A percentile compares a stretch with the other conserved stretches of the same genome.
Evolutionary conservation across 805 yeast genomes (phyloP).

Genomic region (Kluyveromyces nonfermentans): DNA sequence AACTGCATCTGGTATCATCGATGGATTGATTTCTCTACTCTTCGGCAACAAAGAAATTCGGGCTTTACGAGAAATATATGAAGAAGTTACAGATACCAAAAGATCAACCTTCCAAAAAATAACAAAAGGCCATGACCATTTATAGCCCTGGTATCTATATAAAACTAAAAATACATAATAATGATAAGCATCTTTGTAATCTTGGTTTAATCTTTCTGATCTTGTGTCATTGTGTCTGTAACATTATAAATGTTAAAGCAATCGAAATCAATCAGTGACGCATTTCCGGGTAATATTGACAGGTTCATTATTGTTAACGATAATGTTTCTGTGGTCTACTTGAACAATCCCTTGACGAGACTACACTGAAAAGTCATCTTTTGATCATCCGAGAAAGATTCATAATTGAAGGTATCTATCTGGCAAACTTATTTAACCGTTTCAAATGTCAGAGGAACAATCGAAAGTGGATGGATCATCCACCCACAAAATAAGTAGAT

Average conservation of each 20-base stretch:
- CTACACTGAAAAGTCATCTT: too few relatives aligned
- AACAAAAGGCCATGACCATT: too few relatives aligned
- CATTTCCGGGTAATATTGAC: background rate
- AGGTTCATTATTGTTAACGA: background rate
- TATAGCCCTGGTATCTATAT: too few relatives aligned
- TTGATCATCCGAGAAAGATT: too few relatives aligned
- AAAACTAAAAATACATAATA: too few relatives aligned
- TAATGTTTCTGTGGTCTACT: background rate
- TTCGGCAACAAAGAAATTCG: conserved; percentile 78
- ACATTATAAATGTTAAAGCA: background rate
- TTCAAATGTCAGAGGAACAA: background rate
- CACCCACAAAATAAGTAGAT: background rate
- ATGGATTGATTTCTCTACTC: conserved; percentile 68
- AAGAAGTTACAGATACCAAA: conserved; percentile 45
- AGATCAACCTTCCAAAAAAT: conserved; percentile 6
- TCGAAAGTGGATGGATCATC: background rate
- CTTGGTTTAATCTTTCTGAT: background rate
- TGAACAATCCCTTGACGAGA: background rate
- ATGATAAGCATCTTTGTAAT: too few relatives aligned
- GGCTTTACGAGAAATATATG: conserved; percentile 63
- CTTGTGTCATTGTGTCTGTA: background rate
- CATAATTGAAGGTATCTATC: too few relatives aligned
- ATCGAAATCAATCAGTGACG: background rate
- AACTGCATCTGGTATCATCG: conserved; percentile 55
- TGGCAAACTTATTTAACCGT: too few relatives aligned